Conservation (phyloP, 1,139 yeast species). For the Debaryomycetaceae sp. region DNA sequence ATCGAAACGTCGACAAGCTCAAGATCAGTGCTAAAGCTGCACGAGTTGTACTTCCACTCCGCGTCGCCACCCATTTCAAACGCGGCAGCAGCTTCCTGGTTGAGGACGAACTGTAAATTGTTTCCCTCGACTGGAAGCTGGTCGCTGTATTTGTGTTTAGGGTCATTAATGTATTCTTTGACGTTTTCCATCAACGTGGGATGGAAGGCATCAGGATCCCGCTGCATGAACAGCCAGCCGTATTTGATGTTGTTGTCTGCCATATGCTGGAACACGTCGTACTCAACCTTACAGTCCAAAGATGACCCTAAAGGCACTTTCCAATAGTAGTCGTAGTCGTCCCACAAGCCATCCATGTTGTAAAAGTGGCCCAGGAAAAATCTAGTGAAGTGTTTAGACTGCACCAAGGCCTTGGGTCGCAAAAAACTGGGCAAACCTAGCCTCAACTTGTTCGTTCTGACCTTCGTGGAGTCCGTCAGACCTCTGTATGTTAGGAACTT, state of each 20-base stretch:
- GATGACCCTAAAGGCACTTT: constrained; percentile 61
- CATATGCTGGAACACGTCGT: constrained; percentile 60
- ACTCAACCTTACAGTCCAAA: constrained; percentile 53
- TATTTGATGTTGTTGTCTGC: constrained; percentile 47
- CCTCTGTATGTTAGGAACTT: constrained; percentile 5
- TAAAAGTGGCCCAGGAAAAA: constrained; percentile 56
- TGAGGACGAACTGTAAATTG: constrained; percentile 9
- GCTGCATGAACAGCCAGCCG: constrained; percentile 35
- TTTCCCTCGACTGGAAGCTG: constrained; percentile 6
- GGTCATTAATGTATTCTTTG: constrained; percentile 5
- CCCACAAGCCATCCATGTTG: constrained; percentile 19
- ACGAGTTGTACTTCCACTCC: constrained; percentile 9
- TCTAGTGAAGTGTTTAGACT: constrained; percentile 59
- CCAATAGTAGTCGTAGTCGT: constrained; percentile 58
- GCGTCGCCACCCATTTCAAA: constrained; percentile 2
- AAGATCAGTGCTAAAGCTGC: constrained; percentile 14
- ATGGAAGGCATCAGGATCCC: constrained; percentile 10
- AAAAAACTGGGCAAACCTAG: constrained; percentile 32
- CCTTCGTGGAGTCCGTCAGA: constrained; percentile 53
- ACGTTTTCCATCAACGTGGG: constrained; percentile 10
- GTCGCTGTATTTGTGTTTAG: constrained; percentile 3
- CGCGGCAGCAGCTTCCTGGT: constrained; percentile 3
- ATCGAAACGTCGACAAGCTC: constrained; percentile 14
- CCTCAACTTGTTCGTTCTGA: constrained; percentile 35
- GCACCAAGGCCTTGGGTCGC: constrained; percentile 1